Evolutionary conservation across 2,329 filamentous ascomycete species (phyloP).

Genomic region (Exophiala alcalophila): DNA sequence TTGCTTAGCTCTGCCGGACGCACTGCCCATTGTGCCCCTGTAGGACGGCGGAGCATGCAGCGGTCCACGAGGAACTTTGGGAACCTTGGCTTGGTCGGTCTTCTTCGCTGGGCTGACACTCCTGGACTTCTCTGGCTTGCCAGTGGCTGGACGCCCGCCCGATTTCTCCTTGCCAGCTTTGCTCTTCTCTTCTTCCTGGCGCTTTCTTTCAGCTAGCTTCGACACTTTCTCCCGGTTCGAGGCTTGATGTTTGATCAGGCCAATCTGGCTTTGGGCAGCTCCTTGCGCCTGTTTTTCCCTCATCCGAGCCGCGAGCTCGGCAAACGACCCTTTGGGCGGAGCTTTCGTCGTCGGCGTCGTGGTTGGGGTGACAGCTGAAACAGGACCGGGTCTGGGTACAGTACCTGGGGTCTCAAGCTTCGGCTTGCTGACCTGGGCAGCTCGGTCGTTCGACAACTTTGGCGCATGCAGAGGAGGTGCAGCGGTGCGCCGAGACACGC

Average conservation of each 20-base stretch:
- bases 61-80: constrained; percentile 23
- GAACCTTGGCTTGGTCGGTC: constrained; percentile 31
- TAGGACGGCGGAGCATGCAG: constrained; percentile 35
- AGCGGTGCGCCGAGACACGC: constrained; percentile 13
- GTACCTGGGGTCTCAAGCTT: constrained; percentile 12
- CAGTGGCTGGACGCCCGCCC: constrained; percentile 32
- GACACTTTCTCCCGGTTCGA: constrained; percentile 54
- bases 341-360: constrained; percentile 18
- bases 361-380: constrained; percentile 16
- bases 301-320: constrained; percentile 60
- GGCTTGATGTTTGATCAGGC: constrained; percentile 56
- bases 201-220: constrained; percentile 49
- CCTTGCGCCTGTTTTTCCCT: constrained; percentile 43
- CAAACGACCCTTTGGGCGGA: constrained; percentile 55
- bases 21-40: constrained; percentile 43
- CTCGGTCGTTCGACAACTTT: constrained; percentile 11
- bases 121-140: constrained; percentile 19
- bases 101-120: constrained; percentile 33
- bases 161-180: constrained; percentile 40
- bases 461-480: constrained; percentile 24
- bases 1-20: constrained; percentile 34
- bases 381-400: constrained; percentile 4
- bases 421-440: constrained; percentile 9
- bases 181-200: constrained; percentile 44
- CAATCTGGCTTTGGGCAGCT: constrained; percentile 43